Conservation (phyloP, 371 early-diverging fungal species). For the Apophysomyces elegans region DNA sequence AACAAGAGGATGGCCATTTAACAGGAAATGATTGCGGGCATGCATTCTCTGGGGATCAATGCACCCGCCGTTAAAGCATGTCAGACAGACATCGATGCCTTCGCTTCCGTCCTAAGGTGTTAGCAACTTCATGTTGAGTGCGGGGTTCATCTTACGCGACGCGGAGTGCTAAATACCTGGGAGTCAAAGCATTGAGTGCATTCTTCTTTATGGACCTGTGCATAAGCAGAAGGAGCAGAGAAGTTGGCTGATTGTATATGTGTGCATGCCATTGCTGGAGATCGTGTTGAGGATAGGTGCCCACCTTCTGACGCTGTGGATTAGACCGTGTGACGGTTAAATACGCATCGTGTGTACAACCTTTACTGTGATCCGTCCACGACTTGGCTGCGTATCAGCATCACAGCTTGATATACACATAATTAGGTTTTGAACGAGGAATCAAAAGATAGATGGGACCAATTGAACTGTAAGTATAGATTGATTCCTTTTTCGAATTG, state of each 20-base stretch:
- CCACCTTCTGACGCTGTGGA: no score
- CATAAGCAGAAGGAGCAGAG: slow-evolving; percentile 44
- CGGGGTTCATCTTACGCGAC: neutral
- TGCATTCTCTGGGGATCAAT: slow-evolving; percentile 66
- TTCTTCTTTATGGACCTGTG: slow-evolving; percentile 90
- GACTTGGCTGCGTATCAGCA: no score
- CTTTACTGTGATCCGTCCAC: no score
- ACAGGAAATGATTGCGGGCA: slow-evolving; percentile 71
- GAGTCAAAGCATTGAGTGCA: slow-evolving; percentile 93
- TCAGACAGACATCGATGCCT: slow-evolving; percentile 92
- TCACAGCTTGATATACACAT: no score
- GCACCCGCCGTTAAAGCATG: slow-evolving; percentile 94
- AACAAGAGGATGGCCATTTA: slow-evolving; percentile 76
- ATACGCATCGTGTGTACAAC: no score
- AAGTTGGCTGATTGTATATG: slow-evolving; percentile 43
- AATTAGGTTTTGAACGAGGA: no score
- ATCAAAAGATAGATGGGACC: no score
- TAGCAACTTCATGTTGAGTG: neutral
- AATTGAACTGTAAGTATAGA: no score
- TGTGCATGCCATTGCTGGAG: slow-evolving; percentile 40
- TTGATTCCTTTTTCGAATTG: no score
- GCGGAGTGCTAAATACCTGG: slow-evolving; percentile 57
- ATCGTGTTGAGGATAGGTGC: no score
- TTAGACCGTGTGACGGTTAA: no score
- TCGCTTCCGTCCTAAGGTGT: slow-evolving; percentile 59